These are phyloP conservation scores for Thoreauomyces humboldtii DNA, from an alignment of 192 early-diverging fungal species.

Conservation along the genomic window DNA sequence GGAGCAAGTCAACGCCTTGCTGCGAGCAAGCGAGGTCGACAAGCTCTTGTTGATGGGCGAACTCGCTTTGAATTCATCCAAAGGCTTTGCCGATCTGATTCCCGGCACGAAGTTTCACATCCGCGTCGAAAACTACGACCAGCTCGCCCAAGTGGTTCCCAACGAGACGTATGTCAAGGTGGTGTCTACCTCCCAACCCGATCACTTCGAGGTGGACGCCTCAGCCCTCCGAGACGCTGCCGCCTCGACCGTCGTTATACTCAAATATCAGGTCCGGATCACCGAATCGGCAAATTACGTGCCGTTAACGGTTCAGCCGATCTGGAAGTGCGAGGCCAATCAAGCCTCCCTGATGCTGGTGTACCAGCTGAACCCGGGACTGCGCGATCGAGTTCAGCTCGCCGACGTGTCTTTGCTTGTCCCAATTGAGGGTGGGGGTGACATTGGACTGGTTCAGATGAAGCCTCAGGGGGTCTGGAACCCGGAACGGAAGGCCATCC, in stretches of 20 bases:
- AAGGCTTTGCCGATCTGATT: background rate
- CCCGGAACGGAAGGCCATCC: slow-evolving; percentile 31
- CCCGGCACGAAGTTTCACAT: slow-evolving; percentile 5
- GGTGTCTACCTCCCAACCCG: slow-evolving; percentile 1
- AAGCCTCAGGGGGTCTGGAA: slow-evolving; percentile 42
- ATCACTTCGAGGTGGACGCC: slow-evolving; percentile 26
- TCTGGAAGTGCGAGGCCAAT: slow-evolving; percentile 41
- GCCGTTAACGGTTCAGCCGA: slow-evolving; percentile 35
- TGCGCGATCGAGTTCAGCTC: slow-evolving; percentile 5
- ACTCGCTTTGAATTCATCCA: slow-evolving; percentile 17
- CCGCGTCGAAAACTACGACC: slow-evolving; percentile 14
- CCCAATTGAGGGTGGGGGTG: slow-evolving; percentile 20
- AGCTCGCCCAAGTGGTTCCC: slow-evolving; percentile 32
- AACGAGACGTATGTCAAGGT: slow-evolving; percentile 33
- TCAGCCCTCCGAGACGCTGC: background rate
- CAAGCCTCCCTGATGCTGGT: slow-evolving; percentile 36
- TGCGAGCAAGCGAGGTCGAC: slow-evolving; percentile 35
- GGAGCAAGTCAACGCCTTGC: slow-evolving; percentile 41
- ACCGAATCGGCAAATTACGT: slow-evolving; percentile 24
- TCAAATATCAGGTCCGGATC: slow-evolving; percentile 43
- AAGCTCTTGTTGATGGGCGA: slow-evolving; percentile 45
- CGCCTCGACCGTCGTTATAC: slow-evolving; percentile 7
- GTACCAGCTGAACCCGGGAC: slow-evolving; percentile 28
- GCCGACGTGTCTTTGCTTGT: slow-evolving; percentile 35
- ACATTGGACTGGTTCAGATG: slow-evolving; percentile 32